These are phyloP conservation scores for Gymnopilus dilepis DNA, from an alignment of 768 basidiomycete genomes.

Conservation along the genomic window DNA sequence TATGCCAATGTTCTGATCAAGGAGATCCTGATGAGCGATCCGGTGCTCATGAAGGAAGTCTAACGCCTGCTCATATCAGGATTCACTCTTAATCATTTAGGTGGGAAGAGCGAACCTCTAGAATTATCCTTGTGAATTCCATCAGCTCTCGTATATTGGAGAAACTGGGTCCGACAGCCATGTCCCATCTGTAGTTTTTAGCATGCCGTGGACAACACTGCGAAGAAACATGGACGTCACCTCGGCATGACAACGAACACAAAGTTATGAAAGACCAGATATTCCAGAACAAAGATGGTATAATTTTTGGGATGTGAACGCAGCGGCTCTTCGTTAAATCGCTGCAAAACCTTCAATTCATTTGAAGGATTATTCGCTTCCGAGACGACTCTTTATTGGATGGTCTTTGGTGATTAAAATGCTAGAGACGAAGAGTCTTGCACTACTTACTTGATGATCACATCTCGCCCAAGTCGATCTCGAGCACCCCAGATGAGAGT, in stretches of 20 bases:
- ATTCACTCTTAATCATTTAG: not conserved
- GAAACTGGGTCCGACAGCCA: slow-evolving; percentile 2
- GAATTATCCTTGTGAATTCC: not conserved
- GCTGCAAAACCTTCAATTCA: slow-evolving; percentile 20
- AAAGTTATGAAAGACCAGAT: slow-evolving; percentile 16
- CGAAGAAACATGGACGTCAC: too few relatives aligned
- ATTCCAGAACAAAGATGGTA: slow-evolving; percentile 22
- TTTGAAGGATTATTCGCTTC: slow-evolving; percentile 10
- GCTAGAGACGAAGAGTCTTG: not conserved
- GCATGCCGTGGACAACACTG: too few relatives aligned
- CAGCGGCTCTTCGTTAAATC: slow-evolving; percentile 15
- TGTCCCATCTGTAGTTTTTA: slow-evolving; percentile 6
- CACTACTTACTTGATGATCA: slow-evolving; percentile 15
- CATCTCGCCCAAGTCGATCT: slow-evolving; percentile 10
- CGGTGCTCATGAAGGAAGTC: slow-evolving; percentile 23
- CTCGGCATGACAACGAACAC: slow-evolving; percentile 26
- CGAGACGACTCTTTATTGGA: slow-evolving; percentile 9
- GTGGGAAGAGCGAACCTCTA: slow-evolving; percentile 8
- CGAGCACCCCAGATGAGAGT: slow-evolving; percentile 9
- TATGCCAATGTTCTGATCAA: slow-evolving; percentile 19
- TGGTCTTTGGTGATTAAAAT: not conserved
- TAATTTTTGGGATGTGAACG: slow-evolving; percentile 22
- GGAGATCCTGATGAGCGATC: slow-evolving; percentile 20
- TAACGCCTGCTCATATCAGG: not conserved
- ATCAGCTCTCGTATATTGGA: slow-evolving; percentile 5